These are phyloP conservation scores for Litsea cubeba DNA, from an alignment of 164 flowering plant genomes.

Conservation along the genomic window DNA sequence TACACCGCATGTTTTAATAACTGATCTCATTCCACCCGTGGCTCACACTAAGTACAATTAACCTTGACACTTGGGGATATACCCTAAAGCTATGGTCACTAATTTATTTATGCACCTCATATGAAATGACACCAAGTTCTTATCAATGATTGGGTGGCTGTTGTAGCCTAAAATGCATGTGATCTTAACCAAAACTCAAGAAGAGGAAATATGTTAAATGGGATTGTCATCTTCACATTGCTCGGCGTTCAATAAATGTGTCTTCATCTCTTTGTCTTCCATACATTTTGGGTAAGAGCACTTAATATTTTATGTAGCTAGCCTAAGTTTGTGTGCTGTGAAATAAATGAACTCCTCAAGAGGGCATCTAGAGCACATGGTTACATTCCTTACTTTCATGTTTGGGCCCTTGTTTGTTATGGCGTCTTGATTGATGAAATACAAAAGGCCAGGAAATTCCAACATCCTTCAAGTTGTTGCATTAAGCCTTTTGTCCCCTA, in stretches of 20 bases:
- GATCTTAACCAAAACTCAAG: neutral
- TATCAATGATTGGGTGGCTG: neutral
- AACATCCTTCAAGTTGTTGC: slow-evolving; percentile 20
- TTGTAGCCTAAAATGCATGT: slow-evolving; percentile 3
- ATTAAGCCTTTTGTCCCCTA: slow-evolving; percentile 40
- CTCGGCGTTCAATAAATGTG: slow-evolving; percentile 22
- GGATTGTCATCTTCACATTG: slow-evolving; percentile 5
- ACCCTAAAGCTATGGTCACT: no score
- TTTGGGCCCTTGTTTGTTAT: slow-evolving; percentile 25
- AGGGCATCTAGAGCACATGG: slow-evolving; percentile 41
- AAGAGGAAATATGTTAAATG: neutral
- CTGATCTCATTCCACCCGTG: no score
- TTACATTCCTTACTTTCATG: slow-evolving; percentile 33
- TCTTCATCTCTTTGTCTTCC: slow-evolving; percentile 22
- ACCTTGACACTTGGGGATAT: no score
- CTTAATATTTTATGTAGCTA: neutral
- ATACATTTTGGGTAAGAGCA: slow-evolving; percentile 17
- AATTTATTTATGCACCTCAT: no score
- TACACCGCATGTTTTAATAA: no score
- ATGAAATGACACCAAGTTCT: neutral
- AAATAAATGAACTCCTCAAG: neutral
- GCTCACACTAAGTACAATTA: no score
- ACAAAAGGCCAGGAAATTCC: slow-evolving; percentile 25
- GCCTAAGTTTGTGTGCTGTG: slow-evolving; percentile 6
- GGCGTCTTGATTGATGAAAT: slow-evolving; percentile 26